Percentiles rank a stretch among this genome's conserved stretches.
Evolutionary conservation across 371 early-diverging fungal genomes (phyloP).

Genomic region (Phascolomyces articulosus): DNA sequence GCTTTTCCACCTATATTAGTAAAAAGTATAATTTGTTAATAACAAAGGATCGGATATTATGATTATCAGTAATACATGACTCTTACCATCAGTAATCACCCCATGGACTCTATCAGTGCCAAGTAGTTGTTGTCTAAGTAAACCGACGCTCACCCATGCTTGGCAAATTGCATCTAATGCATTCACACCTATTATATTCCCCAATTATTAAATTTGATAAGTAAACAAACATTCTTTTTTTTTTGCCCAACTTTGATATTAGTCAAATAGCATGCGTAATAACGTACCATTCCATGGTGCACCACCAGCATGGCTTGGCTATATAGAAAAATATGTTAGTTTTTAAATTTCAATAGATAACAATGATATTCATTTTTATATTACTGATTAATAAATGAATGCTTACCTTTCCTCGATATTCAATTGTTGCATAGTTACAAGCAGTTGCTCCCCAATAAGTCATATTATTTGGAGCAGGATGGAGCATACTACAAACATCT

Average conservation of each 20-base stretch:
- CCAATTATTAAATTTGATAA: too few relatives aligned
- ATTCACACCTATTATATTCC: conserved; percentile 53
- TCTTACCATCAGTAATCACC: conserved; percentile 67
- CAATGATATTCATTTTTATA: conserved; percentile 18
- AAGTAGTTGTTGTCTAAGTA: conserved; percentile 72
- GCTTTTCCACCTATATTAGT: conserved; percentile 45
- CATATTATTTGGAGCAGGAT: conserved; percentile 55
- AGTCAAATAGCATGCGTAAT: too few relatives aligned
- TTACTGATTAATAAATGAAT: too few relatives aligned
- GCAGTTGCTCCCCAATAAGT: conserved; percentile 43
- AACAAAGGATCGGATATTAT: too few relatives aligned
- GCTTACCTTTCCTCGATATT: conserved; percentile 62
- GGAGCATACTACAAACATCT: conserved; percentile 81
- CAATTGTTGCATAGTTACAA: conserved; percentile 51
- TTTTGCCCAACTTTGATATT: too few relatives aligned
- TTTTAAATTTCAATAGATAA: background rate
- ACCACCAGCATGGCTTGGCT: conserved; percentile 37
- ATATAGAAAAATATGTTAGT: background rate
- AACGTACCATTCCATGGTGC: conserved; percentile 36
- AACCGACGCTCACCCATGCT: conserved; percentile 63
- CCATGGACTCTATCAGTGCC: conserved; percentile 74
- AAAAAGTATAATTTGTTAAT: too few relatives aligned
- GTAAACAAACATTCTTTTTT: too few relatives aligned
- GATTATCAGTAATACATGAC: conserved; percentile 33
- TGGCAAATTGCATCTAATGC: conserved; percentile 73